These are phyloP conservation scores for Puccinia hordei DNA, from an alignment of 1,284 basidiomycete species.

Conservation along the genomic window DNA sequence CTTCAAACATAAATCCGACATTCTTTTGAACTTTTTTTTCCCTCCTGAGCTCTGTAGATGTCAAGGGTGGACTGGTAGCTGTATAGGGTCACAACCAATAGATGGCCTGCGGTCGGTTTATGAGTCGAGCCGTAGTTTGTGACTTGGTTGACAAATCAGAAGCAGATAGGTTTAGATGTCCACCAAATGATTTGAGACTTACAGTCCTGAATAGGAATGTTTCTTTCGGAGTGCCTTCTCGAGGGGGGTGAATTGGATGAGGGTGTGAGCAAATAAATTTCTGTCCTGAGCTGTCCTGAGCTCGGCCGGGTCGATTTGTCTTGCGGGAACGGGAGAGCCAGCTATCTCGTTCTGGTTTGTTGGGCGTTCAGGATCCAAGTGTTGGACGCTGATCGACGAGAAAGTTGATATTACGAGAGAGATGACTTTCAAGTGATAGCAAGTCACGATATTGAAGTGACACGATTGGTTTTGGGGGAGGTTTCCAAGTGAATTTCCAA, in stretches of 20 bases:
- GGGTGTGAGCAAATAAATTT: not conserved
- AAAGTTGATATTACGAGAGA: too few relatives aligned
- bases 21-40: not conserved
- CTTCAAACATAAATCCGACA: slow-evolving; percentile 8
- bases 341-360: not conserved
- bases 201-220: not conserved
- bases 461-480: too few relatives aligned
- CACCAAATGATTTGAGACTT: not conserved
- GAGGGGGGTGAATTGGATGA: not conserved
- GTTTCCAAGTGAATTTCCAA: too few relatives aligned
- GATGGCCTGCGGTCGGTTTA: not conserved
- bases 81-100: not conserved
- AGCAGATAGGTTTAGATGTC: not conserved
- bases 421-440: too few relatives aligned
- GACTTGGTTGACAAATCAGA: not conserved
- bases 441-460: too few relatives aligned
- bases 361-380: too few relatives aligned
- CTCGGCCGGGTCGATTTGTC: not conserved
- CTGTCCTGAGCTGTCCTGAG: not conserved
- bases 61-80: not conserved
- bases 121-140: not conserved
- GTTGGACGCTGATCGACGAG: too few relatives aligned
- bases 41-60: too few relatives aligned
- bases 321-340: not conserved
- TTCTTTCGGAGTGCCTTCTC: not conserved